Evolutionary conservation across 2,329 filamentous ascomycete species (phyloP).

Genomic region (Tolypocladium paradoxum): DNA sequence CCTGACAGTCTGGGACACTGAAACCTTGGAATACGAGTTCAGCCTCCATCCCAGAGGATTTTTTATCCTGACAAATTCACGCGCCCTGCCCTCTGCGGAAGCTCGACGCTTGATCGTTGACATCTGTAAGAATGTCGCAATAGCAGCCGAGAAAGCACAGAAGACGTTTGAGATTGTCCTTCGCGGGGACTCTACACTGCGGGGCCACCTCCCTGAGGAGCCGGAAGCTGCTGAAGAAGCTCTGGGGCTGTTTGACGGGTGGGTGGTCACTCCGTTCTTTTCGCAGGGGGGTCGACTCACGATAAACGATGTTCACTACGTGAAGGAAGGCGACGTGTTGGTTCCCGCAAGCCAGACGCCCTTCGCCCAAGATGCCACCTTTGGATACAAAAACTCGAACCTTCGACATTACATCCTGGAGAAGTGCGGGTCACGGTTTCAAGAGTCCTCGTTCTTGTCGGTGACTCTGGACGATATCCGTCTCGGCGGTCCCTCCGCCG

Average conservation of each 20-base stretch:
- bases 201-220: slow-evolving; percentile 45
- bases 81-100: slow-evolving; percentile 36
- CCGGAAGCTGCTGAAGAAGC: slow-evolving; percentile 37
- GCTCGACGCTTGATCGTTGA: slow-evolving; percentile 33
- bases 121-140: slow-evolving; percentile 37
- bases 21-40: slow-evolving; percentile 34
- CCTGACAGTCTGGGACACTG: slow-evolving; percentile 39
- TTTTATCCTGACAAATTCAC: slow-evolving; percentile 49
- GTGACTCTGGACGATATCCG: slow-evolving; percentile 19
- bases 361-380: slow-evolving; percentile 46
- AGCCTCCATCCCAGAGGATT: slow-evolving; percentile 30
- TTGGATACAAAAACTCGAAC: slow-evolving; percentile 44
- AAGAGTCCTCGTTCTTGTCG: slow-evolving; percentile 13
- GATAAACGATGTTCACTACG: slow-evolving; percentile 45
- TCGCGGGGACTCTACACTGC: slow-evolving; percentile 42
- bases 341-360: slow-evolving; percentile 36
- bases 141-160: slow-evolving; percentile 27
- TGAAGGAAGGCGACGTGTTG: slow-evolving; percentile 34
- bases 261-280: slow-evolving; percentile 47
- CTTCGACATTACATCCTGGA: slow-evolving; percentile 36
- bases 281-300: slow-evolving; percentile 44
- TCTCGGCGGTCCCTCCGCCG: slow-evolving; percentile 15
- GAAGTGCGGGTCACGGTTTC: slow-evolving; percentile 28
- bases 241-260: slow-evolving; percentile 36
- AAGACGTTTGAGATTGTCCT: slow-evolving; percentile 42